Percentiles rank a stretch among this genome's conserved stretches.
Evolutionary conservation across 176 grass and related monocot genomes (phyloP).

Genomic region (Bonia amplexicaulis): DNA sequence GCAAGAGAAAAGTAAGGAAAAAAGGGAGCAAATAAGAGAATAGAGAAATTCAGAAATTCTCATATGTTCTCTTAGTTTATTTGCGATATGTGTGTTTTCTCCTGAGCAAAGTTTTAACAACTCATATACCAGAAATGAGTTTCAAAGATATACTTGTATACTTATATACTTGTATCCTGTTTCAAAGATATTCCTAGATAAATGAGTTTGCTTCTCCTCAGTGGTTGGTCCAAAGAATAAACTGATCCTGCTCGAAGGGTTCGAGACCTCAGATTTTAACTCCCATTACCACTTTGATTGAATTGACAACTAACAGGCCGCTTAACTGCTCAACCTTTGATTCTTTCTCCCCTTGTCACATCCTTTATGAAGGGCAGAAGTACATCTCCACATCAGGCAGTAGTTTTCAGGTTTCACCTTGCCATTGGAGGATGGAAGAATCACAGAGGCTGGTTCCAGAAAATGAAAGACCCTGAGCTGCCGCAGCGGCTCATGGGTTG

Average conservation of each 20-base stretch:
- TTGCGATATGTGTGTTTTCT: too few relatives aligned
- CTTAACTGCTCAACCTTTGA: background rate
- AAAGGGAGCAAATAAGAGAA: too few relatives aligned
- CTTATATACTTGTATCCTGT: background rate
- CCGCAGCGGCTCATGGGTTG: background rate
- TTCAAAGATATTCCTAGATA: slow-evolving; percentile 8
- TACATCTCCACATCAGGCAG: background rate
- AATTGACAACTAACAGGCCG: background rate
- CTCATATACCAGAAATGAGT: too few relatives aligned
- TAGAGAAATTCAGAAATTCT: too few relatives aligned
- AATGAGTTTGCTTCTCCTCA: background rate
- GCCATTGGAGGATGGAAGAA: background rate
- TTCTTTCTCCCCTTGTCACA: background rate
- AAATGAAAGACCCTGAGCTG: background rate
- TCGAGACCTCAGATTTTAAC: background rate
- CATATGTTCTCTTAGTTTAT: too few relatives aligned
- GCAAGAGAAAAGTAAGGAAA: too few relatives aligned
- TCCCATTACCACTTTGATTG: background rate
- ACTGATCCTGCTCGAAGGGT: background rate
- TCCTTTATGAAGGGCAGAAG: background rate
- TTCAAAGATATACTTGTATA: too few relatives aligned
- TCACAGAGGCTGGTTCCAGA: background rate
- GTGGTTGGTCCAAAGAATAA: background rate
- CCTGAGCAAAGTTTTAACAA: too few relatives aligned
- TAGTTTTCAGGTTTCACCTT: background rate